Evolutionary conservation across 257 asterid genomes (phyloP), one percentile per base, ranked within the genome.

Genomic region (Solanum megistacrolobum): DNA sequence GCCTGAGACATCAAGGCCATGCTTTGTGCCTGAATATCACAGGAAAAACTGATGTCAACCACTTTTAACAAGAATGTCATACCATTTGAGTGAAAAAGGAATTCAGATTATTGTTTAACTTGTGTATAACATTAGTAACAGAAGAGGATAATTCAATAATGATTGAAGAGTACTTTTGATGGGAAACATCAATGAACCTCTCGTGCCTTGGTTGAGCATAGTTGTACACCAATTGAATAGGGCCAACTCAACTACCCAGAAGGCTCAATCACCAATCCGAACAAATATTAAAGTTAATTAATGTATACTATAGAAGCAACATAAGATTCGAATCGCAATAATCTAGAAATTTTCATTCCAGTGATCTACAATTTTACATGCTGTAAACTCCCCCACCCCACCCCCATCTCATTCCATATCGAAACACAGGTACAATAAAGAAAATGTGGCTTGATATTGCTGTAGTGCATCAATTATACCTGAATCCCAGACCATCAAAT

Each of bases 1-100:
- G 94, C 91, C 85, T 87, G 94, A 71, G 95, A 93, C 92, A 93
- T 93, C 94, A 95, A 89, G 27, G 96, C 96, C 99, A 95, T 96
- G 88, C 52, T 90, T 88, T 60, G 66, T 71, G 84, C 93, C 99
- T 95, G 92, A 89, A 90, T 86, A 81, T 66, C 73, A 87, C 87
- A 12, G 65, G 52, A 31, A 20, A 62, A 66, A 46, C 72, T 68
- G 69, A 48, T 73, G 43, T 31, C 32, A 32, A 32, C 73, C 23
- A 7, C 65, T 85, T 34, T 35, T 58, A 48, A 73, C 16, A 5
- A 36, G 60, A 84, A 65, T 41, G n/a, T 23, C 7, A 31, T 79
- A 27, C 84, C 69, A 81, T 81, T 29, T 3, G 85, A 81, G 41
- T 7, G 13, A 34, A 39, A 23, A 39, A 21, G 4, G 7, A 27